Base-by-base conservation (phyloP, 306 rosid genomes). In the Canavalia gladiata region DNA sequence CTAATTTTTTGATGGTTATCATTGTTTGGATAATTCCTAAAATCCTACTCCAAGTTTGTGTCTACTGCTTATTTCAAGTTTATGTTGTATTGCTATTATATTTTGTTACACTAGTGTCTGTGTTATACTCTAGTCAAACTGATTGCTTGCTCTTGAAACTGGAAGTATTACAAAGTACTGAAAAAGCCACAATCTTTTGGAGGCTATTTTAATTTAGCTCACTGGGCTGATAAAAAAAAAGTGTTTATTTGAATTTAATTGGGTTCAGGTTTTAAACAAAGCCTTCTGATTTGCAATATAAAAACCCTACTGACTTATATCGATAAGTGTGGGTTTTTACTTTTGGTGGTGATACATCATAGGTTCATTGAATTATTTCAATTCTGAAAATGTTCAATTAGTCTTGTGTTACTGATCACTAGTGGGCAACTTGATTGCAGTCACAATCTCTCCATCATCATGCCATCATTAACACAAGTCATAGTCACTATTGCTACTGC, bases 181-280 rank as follows among this genome's bases (percentile, higher is more conserved):
- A 18, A 50, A 25, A 51, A 63, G 71, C 35, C 59, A 54, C 69
- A 11, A 41, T 43, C 68, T 63, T 46, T 70, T 30, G 68, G 62
- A 71, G 59, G 54, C 70, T 78, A 3, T 83, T 51, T 54, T 34
- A 68, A 47, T 75, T 69, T 76, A 63, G 55, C 72, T 85, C 76
- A 67, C 43, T 31, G 55, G 64, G 62, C 65, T 68, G 51, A 42
- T 37, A 6, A 3, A 45, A 74, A 67, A 45, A 35, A 10, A 51
- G 52, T 74, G 28, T 30, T 25, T 11, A 75, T 57, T 56, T 29
- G n/a, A 75, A 18, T 47, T 58, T 81, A 25, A n/a, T 42, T 52
- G 31, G 29, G 7, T 45, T 31, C 18, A 59, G 65, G 34, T 60
- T 64, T n/a, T 51, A 68, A 66, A 35, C 29, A n/a, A 54, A 41